Evolutionary conservation across 2,329 filamentous ascomycete genomes (phyloP).

Genomic region (Tolypocladium endophyticum): DNA sequence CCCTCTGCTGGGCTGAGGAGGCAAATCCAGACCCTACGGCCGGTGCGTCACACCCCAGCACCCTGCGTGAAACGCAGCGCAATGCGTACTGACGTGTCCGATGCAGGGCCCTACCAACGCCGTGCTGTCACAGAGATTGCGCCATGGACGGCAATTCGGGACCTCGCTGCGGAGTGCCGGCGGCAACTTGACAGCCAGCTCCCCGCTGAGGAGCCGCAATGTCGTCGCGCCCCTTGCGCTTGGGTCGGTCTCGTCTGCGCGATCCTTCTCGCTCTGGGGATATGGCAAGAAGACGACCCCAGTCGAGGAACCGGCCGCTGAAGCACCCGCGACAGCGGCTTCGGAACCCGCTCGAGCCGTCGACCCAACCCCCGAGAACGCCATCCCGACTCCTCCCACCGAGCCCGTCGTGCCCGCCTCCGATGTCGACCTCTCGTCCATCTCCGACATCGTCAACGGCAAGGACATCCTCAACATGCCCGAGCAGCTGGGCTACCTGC

Average conservation of each 20-base stretch:
- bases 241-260: constrained; percentile 18
- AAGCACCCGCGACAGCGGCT: constrained; percentile 8
- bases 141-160: constrained; percentile 24
- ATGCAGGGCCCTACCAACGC: constrained; percentile 13
- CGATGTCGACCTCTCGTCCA: constrained; percentile 22
- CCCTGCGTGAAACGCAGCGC: background rate
- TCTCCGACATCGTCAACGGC: constrained; percentile 24
- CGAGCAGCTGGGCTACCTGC: constrained; percentile 72
- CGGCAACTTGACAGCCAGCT: constrained; percentile 9
- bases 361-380: constrained; percentile 4
- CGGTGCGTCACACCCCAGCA: background rate
- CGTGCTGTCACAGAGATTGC: constrained; percentile 15
- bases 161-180: constrained; percentile 16
- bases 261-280: constrained; percentile 24
- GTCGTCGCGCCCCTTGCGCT: constrained; percentile 16
- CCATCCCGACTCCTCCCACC: constrained; percentile 8
- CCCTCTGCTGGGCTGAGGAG: constrained; percentile 21
- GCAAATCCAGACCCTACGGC: constrained; percentile 15
- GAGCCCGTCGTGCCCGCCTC: constrained; percentile 13
- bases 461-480: constrained; percentile 48
- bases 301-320: constrained; percentile 6
- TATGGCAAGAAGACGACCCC: constrained; percentile 17
- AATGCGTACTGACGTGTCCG: constrained; percentile 9
- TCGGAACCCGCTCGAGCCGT: constrained; percentile 4
- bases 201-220: constrained; percentile 11